A percentile compares a stretch with the other conserved stretches of the same genome.
These are phyloP conservation scores for Cadophora sp. DNA, from an alignment of 2,329 filamentous ascomycete genomes.

Conservation along the genomic window DNA sequence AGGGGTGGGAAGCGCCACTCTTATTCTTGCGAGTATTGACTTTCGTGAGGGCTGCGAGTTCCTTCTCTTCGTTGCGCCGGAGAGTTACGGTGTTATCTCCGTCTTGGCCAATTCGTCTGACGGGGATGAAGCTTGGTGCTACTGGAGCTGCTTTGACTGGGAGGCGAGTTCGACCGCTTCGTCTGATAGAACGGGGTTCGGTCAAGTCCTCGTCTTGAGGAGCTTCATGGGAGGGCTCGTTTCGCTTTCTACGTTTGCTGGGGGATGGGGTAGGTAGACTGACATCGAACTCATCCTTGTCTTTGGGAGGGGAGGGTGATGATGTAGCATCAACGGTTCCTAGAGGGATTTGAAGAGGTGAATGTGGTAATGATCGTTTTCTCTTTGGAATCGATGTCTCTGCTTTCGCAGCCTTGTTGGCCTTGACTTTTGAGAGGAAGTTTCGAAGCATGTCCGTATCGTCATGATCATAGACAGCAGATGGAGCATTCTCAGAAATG, in stretches of 20 bases:
- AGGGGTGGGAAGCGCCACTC: conserved; percentile 47
- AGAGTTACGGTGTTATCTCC: conserved; percentile 42
- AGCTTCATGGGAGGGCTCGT: conserved; percentile 14
- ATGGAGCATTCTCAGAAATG: conserved; percentile 27
- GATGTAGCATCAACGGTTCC: conserved; percentile 33
- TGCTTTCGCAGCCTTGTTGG: conserved; percentile 47
- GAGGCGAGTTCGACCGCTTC: conserved; percentile 44
- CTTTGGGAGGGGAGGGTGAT: conserved; percentile 36
- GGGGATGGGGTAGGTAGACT: conserved; percentile 29
- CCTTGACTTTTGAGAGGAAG: conserved; percentile 47
- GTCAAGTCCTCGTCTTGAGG: conserved; percentile 31
- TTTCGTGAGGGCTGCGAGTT: conserved; percentile 51
- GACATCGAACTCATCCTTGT: conserved; percentile 39
- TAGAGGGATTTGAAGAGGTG: conserved; percentile 42
- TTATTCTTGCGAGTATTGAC: conserved; percentile 56
- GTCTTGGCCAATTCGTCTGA: conserved; percentile 43
- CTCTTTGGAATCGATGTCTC: conserved; percentile 35
- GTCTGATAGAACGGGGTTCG: conserved; percentile 38
- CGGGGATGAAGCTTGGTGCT: conserved; percentile 44
- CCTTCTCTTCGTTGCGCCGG: conserved; percentile 49
- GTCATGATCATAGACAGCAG: conserved; percentile 38
- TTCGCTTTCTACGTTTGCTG: conserved; percentile 34
- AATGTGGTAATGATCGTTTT: conserved; percentile 44
- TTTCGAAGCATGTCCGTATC: conserved; percentile 48
- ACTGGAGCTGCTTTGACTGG: conserved; percentile 39